phyloP scores from a whole-genome alignment of 495 filamentous ascomycete species.

The Aspergillus mulundensis region DNA sequence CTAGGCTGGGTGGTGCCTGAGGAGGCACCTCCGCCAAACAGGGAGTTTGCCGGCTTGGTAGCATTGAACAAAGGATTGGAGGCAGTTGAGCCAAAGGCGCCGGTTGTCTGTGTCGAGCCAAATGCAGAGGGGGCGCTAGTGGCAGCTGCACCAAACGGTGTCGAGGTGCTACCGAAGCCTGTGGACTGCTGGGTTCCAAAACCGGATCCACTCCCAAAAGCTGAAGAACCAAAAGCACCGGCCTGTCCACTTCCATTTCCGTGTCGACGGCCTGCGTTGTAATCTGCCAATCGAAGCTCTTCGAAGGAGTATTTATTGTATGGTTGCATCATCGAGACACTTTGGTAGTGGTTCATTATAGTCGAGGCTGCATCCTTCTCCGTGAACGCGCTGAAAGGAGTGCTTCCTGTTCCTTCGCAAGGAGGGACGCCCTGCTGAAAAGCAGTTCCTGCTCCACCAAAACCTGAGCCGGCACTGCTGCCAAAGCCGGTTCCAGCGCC shows the following conservation, averaged over 20 bases:
- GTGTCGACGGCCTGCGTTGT: slow-evolving; percentile 75
- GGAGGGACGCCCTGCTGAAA: slow-evolving; percentile 40
- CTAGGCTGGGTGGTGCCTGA: slow-evolving; percentile 24
- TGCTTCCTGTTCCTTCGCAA: slow-evolving; percentile 67
- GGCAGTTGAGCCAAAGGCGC: slow-evolving; percentile 53
- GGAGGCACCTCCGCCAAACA: slow-evolving; percentile 34
- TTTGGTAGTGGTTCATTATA: slow-evolving; percentile 74
- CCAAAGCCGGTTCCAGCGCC: slow-evolving; percentile 26
- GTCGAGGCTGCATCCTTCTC: slow-evolving; percentile 71
- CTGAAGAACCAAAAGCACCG: slow-evolving; percentile 70
- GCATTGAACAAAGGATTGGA: slow-evolving; percentile 40
- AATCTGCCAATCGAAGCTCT: slow-evolving; percentile 85
- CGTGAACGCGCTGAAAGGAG: slow-evolving; percentile 66
- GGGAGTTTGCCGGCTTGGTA: slow-evolving; percentile 34
- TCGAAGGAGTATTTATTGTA: slow-evolving; percentile 89
- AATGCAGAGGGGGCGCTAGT: slow-evolving; percentile 43
- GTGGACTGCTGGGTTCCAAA: slow-evolving; percentile 39
- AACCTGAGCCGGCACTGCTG: slow-evolving; percentile 29
- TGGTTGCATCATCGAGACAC: slow-evolving; percentile 76
- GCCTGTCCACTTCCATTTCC: slow-evolving; percentile 77
- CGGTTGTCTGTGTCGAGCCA: slow-evolving; percentile 49
- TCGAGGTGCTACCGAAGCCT: slow-evolving; percentile 50
- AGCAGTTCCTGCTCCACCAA: slow-evolving; percentile 44
- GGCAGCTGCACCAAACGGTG: slow-evolving; percentile 49
- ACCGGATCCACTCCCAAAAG: slow-evolving; percentile 33